Conservation (phyloP, 345 rosid genomes). For the Raphanus sativus region DNA sequence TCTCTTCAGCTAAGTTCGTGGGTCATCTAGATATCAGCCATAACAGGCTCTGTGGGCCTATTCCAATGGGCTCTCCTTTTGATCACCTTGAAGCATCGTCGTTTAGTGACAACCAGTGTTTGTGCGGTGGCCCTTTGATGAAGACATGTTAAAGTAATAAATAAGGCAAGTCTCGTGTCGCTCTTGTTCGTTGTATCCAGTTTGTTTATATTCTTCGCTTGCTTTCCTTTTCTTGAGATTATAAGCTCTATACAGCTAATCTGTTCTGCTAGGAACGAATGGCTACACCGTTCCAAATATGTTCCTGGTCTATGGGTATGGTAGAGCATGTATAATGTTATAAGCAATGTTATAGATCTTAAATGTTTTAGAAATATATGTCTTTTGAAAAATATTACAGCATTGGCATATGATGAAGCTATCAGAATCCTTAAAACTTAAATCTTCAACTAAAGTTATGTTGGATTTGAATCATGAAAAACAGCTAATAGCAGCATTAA, state of each 20-base stretch:
- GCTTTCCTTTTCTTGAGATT: not conserved
- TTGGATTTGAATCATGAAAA: not conserved
- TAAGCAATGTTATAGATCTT: constrained; percentile 23
- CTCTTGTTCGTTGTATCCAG: constrained; percentile 5
- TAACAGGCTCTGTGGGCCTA: constrained; percentile 84
- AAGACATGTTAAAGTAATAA: constrained; percentile 51
- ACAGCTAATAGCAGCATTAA: not conserved
- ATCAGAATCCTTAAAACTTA: no score
- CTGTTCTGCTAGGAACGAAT: constrained; percentile 12
- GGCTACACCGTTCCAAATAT: not conserved
- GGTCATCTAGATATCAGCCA: constrained; percentile 89
- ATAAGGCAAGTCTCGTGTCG: not conserved
- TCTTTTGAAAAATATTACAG: not conserved
- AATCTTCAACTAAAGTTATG: no score
- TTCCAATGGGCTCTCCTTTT: constrained; percentile 79
- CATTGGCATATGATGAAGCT: no score
- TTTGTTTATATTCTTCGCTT: not conserved
- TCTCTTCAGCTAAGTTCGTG: constrained; percentile 58
- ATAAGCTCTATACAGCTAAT: not conserved
- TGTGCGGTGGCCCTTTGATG: constrained; percentile 81
- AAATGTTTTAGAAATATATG: not conserved
- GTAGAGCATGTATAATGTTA: not conserved
- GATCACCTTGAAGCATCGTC: constrained; percentile 51
- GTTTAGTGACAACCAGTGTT: constrained; percentile 66
- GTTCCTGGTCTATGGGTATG: not conserved